Evolutionary conservation across 1,284 basidiomycete species (phyloP).

Genomic region (Earliella scabrosa): DNA sequence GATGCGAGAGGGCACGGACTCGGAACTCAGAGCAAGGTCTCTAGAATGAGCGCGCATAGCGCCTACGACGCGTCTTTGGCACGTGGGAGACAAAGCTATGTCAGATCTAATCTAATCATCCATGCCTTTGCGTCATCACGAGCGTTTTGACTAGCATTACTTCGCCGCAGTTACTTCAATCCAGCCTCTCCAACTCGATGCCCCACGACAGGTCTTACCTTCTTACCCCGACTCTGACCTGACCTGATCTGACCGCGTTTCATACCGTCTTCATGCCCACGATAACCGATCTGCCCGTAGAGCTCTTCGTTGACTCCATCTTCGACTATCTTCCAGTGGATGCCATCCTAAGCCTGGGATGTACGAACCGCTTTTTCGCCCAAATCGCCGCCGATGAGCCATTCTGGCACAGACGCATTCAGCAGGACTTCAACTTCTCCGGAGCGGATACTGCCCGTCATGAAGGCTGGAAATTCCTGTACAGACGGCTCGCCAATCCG

Average conservation of each 20-base stretch:
- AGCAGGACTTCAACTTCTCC: constrained; percentile 80
- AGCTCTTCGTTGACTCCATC: constrained; percentile 76
- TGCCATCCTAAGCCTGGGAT: constrained; percentile 63
- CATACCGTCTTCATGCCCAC: constrained; percentile 2
- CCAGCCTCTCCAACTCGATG: too few species aligned
- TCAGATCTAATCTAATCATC: neutral
- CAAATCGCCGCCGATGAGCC: constrained; percentile 71
- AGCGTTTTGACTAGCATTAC: too few species aligned
- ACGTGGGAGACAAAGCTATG: too few species aligned
- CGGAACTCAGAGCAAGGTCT: neutral
- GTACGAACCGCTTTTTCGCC: constrained; percentile 62
- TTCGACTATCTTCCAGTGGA: constrained; percentile 60
- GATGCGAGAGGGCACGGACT: neutral
- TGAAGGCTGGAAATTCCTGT: constrained; percentile 81
- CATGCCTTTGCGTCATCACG: constrained; percentile 12
- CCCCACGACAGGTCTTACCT: too few species aligned
- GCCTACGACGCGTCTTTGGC: constrained; percentile 11
- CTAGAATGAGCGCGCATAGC: too few species aligned
- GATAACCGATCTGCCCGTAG: constrained; percentile 63
- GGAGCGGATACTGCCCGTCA: constrained; percentile 69
- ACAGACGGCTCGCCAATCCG: constrained; percentile 64
- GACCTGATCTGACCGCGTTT: too few species aligned
- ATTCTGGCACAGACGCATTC: constrained; percentile 77
- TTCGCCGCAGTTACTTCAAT: too few species aligned
- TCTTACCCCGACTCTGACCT: too few species aligned